Evolutionary conservation across 2,329 filamentous ascomycete species (phyloP), one percentile per base, ranked within the genome.

Genomic region (Emydomyces testavorans): DNA sequence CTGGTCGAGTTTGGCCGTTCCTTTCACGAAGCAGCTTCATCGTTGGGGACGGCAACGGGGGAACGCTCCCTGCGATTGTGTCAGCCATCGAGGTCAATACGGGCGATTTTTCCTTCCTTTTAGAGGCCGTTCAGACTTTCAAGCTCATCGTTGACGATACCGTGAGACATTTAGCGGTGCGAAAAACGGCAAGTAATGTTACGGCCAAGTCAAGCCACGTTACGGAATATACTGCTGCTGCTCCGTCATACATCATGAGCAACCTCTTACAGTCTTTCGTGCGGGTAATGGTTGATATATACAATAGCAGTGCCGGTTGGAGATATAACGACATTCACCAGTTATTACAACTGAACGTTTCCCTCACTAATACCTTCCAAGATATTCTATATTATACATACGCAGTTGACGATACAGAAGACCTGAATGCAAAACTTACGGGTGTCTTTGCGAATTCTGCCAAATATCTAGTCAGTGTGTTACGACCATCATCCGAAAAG

Each of bases 1-100:
- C 92, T 0, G 84, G 83, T 49, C 76, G 89, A 51, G 80, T 94
- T 4, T 96, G 92, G 89, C 88, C 90, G 2, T 85, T 90, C 62
- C 75, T 98, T 57, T 79, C 82, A 2, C 80, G 86, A 49, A 93
- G 86, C 62, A 79, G 82, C 53, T 71, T 98, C 15, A 72, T 98
- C 38, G 83, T 84, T 56, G 77, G 80, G 4, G 82, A 87, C 55
- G 81, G 85, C 7, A 82, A 81, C 53, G 81, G 81, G 11, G 85
- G 87, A 8, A 81, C 83, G 52, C 74, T 98, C 52, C 78, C 82
- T 32, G 79, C 79, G 42, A 80, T 96, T 44, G 77, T 93, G 2
- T 85, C 85, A n/a, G 82, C 79, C 20, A 77, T 88, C 2, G 92
- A 98, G 60, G 76, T 94, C 49, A 78, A 84, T 2, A 75, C 77